Evolutionary conservation across 495 filamentous ascomycete species (phyloP), one percentile per base, ranked within the genome.

Genomic region (Ascodesmis nigricans): DNA sequence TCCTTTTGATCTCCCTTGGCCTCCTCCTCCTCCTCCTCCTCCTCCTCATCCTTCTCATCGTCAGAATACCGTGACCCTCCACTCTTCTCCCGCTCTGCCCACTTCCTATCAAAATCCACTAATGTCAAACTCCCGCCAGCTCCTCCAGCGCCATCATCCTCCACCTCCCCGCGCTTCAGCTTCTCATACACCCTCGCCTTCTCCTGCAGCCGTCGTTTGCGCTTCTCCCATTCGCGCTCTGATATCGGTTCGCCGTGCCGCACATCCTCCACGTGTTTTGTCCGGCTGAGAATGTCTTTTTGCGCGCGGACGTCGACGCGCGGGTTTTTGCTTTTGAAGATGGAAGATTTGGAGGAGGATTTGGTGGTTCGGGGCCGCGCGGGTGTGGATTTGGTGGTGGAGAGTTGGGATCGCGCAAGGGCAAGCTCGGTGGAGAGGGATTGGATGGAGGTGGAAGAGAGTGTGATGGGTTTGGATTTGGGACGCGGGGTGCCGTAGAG

Each of bases 41-140:
- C 21, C 8, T 51, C 53, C 9, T 38, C 49, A 9, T 51, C 47
- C 3, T 49, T 46, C 8, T 59, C 58, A 7, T 48, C 53, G 3
- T 43, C 41, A 3, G 55, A 35, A 1, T 34, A 26, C 0, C 36
- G 27, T 11, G 19, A n/a, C 26, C 20, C 17, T 3, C 30, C 13
- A 13, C 24, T 54, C 28, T 69, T 52, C 24, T 55, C 52, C 23
- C 23, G 23, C 44, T 90, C 78, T 0, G 73, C 79, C 80, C 84
- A 92, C 55, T 95, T 97, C 27, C 70, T 61, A 55, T 93, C 83
- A 49, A 95, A 97, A 58, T 97, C 87, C 0, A 97, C 73, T 14
- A 84, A 56, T n/a, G n/a, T n/a, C n/a, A n/a, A n/a, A n/a, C n/a
- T n/a, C n/a, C n/a, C n/a, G n/a, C n/a, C n/a, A n/a, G n/a, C n/a